A percentile compares a stretch with the other conserved stretches of the same genome.
These are phyloP conservation scores for Colletotrichum aenigma DNA, from an alignment of 2,329 filamentous ascomycete genomes.

Conservation along the genomic window DNA sequence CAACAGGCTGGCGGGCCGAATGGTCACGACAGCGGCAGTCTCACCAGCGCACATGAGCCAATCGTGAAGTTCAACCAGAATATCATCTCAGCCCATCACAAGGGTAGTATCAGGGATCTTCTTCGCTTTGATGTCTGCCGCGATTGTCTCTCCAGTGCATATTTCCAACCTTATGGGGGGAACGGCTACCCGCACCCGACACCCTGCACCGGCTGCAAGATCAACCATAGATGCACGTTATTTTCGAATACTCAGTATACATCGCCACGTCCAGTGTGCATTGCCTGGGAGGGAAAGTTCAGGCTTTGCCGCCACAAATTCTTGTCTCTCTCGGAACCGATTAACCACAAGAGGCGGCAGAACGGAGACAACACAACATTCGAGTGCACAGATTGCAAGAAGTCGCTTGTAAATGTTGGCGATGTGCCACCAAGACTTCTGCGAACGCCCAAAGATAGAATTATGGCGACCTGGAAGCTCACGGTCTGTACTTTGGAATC, in stretches of 20 bases:
- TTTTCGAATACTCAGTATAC: neutral
- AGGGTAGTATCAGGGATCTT: neutral
- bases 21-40: neutral
- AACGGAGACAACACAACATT: neutral
- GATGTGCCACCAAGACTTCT: neutral
- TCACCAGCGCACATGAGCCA: neutral
- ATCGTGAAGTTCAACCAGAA: neutral
- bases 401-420: accelerated
- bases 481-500: neutral
- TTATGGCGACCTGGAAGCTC: neutral
- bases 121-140: neutral
- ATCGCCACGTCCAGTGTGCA: neutral
- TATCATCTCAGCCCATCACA: neutral
- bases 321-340: neutral
- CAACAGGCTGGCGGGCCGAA: neutral
- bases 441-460: neutral
- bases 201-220: neutral
- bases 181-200: neutral
- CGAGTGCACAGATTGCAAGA: neutral
- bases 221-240: neutral
- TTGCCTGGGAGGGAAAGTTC: neutral
- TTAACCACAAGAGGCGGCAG: neutral
- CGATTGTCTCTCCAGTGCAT: neutral
- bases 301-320: neutral
- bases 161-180: neutral